Conservation (phyloP, 139 green algal species). For the Tetratostichococcus sp. region DNA sequence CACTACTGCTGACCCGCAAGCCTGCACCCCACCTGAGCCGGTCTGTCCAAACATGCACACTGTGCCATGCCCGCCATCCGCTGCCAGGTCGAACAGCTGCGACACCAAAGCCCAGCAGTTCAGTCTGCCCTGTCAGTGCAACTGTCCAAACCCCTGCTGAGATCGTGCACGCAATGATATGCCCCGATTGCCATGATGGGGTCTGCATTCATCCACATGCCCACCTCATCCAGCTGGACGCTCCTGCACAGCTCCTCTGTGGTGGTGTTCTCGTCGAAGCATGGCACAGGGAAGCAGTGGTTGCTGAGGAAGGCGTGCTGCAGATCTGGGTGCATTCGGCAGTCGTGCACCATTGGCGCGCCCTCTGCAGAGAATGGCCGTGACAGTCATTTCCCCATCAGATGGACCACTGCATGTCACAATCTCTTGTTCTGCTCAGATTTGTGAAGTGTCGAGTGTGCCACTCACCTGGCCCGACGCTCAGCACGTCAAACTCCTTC, state of each 20-base stretch:
- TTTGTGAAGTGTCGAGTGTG: too few relatives aligned
- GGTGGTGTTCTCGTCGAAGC: background rate
- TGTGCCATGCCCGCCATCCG: background rate
- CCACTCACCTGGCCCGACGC: background rate
- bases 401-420: too few relatives aligned
- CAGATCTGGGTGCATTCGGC: background rate
- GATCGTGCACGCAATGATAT: too few relatives aligned
- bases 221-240: background rate
- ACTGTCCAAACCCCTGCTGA: too few relatives aligned
- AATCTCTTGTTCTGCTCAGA: too few relatives aligned
- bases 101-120: too few relatives aligned
- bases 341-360: background rate
- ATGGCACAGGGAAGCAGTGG: background rate
- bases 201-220: too few relatives aligned
- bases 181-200: too few relatives aligned
- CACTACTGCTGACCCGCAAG: too few relatives aligned
- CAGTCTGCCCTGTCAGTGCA: too few relatives aligned
- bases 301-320: conserved; percentile 1
- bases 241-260: background rate
- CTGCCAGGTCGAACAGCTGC: background rate
- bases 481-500: background rate
- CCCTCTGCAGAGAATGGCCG: background rate
- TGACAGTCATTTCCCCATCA: too few relatives aligned
- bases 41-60: background rate
- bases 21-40: background rate